A percentile compares a stretch with the other conserved stretches of the same genome.
Conservation (phyloP, 169 alveolate genomes). For the Blepharisma undulans region DNA sequence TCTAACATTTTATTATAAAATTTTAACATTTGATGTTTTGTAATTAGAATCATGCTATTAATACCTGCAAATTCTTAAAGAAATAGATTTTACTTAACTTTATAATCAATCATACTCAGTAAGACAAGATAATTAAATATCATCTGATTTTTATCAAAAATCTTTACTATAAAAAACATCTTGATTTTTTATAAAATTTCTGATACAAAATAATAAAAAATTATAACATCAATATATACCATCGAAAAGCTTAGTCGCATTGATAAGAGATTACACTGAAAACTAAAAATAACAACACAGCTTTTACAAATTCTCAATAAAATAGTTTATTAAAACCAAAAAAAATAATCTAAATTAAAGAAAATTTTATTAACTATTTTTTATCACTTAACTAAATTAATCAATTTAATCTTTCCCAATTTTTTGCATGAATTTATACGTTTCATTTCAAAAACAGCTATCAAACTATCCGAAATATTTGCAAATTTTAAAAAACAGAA, state of each 20-base stretch:
- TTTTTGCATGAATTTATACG: background rate
- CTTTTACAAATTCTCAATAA: too few species aligned
- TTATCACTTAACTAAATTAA: too few species aligned
- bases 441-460: background rate
- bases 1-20: too few species aligned
- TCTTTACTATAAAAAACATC: background rate
- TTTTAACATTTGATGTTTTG: too few species aligned
- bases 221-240: background rate
- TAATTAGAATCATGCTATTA: too few species aligned
- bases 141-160: too few species aligned
- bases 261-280: background rate
- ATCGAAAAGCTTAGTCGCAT: background rate
- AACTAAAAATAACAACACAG: background rate
- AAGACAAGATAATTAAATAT: too few species aligned
- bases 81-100: too few species aligned
- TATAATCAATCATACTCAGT: too few species aligned
- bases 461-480: background rate
- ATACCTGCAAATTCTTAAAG: too few species aligned
- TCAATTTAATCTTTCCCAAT: background rate
- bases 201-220: background rate
- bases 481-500: background rate
- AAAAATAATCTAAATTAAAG: background rate
- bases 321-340: background rate
- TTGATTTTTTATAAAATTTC: background rate
- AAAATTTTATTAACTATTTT: too few species aligned